phyloP scores from a whole-genome alignment of 2,329 filamentous ascomycete species.

The Orbilia brochopaga region DNA sequence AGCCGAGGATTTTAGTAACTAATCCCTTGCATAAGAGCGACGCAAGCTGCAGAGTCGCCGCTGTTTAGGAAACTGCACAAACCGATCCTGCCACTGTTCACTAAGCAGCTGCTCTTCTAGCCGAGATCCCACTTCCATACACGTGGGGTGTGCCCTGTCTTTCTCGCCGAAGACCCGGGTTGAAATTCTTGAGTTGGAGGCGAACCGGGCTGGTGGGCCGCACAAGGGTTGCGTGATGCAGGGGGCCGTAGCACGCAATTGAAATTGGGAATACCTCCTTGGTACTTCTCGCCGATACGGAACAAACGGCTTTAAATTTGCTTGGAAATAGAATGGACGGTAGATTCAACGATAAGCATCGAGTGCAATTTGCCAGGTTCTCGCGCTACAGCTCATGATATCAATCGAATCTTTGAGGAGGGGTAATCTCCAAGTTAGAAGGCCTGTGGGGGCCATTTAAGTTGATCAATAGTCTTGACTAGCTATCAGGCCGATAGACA shows the following conservation, averaged over 20 bases:
- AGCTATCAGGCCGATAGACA: too few species aligned
- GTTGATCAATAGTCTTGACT: too few species aligned
- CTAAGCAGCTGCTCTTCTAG: neutral
- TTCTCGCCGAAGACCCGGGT: slow-evolving; percentile 31
- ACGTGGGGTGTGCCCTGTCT: neutral
- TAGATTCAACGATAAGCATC: neutral
- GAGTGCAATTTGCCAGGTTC: neutral
- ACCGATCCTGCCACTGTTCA: too few species aligned
- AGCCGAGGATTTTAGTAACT: neutral
- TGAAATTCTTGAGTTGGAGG: slow-evolving; percentile 12
- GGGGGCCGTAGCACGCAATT: slow-evolving; percentile 37
- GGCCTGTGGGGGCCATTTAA: neutral
- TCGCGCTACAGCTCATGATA: too few species aligned
- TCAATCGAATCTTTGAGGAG: too few species aligned
- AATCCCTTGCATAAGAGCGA: neutral
- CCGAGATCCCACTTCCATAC: slow-evolving; percentile 12
- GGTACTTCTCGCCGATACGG: slow-evolving; percentile 10
- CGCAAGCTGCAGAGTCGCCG: too few species aligned
- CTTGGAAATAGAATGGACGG: slow-evolving; percentile 1
- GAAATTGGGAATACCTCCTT: neutral
- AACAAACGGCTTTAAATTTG: neutral
- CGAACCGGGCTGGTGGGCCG: slow-evolving; percentile 41
- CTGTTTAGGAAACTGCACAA: too few species aligned
- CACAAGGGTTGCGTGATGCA: slow-evolving; percentile 40
- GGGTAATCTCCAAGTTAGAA: neutral